Evolutionary conservation across 2,329 filamentous ascomycete genomes (phyloP), one percentile per base, ranked within the genome.

Genomic region (Nemania sp.): DNA sequence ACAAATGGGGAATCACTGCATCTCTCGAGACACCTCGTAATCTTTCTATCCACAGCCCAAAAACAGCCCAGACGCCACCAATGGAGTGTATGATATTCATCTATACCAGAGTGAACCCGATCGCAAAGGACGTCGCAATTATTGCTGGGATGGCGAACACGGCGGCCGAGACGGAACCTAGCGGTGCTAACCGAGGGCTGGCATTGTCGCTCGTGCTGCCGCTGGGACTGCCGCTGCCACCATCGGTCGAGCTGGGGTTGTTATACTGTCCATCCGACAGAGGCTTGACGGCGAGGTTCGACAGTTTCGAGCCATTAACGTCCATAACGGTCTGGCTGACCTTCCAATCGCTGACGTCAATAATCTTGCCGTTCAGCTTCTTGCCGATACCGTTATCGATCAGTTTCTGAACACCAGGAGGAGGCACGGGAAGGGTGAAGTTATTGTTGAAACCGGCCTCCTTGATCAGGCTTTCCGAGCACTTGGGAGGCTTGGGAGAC

Each of bases 351-450:
- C 79, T 76, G 64, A 96, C 80, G 58, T 82, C 71, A 59, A 96
- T 80, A 48, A 96, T 72, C 73, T 86, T 83, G 64, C 87, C 88
- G 12, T 69, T 73, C 33, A 85, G 84, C 51, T 84, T 81, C 59
- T 81, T 82, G 43, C 72, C 75, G 56, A 96, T 82, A 58, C 93
- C 92, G 43, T 88, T 83, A 61, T 89, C 78, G 68, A 97, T 93
- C 66, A 96, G 78, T 40, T 81, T 78, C 56, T 86, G 77, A 33
- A 85, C 86, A 61, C 86, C 88, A 3, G 81, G 76, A 11, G 91
- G 91, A 5, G 83, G 77, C 3, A 67, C 73, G 42, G 88, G 92
- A 52, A 96, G 76, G 40, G 86, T 86, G 76, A 96, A 97, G 78
- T 90, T 88, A 70, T 76, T 86, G 72, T 81, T 82, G 78, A 96